Conservation (phyloP, 2,329 filamentous ascomycete genomes). For the Phaeophleospora eucalypticola region DNA sequence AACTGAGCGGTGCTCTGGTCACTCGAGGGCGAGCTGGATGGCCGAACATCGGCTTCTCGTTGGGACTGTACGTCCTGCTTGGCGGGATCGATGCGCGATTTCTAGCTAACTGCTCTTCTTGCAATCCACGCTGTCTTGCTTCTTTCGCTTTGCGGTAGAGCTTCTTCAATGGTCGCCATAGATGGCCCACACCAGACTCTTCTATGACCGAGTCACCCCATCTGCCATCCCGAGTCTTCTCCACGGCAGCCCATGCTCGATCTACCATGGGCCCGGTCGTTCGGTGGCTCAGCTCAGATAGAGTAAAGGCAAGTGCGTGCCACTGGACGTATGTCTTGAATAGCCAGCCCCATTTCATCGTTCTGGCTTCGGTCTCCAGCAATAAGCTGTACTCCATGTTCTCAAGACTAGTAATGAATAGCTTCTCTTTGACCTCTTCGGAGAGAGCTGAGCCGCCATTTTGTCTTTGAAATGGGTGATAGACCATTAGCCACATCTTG, state of each 20-base stretch:
- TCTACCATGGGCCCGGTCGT: conserved; percentile 56
- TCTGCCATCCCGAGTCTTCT: conserved; percentile 42
- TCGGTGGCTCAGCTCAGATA: conserved; percentile 57
- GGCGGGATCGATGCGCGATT: conserved; percentile 12
- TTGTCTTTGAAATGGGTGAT: conserved; percentile 66
- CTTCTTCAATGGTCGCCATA: conserved; percentile 61
- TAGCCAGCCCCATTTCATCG: conserved; percentile 62
- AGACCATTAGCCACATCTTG: conserved; percentile 73
- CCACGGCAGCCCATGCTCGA: conserved; percentile 57
- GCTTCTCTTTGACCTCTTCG: conserved; percentile 60
- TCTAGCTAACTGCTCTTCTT: conserved; percentile 32
- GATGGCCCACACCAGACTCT: conserved; percentile 45
- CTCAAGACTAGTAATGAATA: conserved; percentile 69
- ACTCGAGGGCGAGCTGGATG: conserved; percentile 27
- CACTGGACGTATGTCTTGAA: conserved; percentile 63
- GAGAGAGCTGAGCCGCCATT: conserved; percentile 55
- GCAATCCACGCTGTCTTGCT: conserved; percentile 50
- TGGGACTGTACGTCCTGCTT: conserved; percentile 30
- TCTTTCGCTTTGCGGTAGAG: conserved; percentile 57
- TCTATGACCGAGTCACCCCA: conserved; percentile 35
- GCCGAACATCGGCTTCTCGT: conserved; percentile 34
- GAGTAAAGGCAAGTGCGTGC: conserved; percentile 60
- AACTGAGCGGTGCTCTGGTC: conserved; percentile 31
- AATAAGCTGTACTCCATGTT: conserved; percentile 68
- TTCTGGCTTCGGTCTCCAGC: conserved; percentile 60